Conservation (phyloP, 805 yeast species). For the Candida sithepensis region DNA sequence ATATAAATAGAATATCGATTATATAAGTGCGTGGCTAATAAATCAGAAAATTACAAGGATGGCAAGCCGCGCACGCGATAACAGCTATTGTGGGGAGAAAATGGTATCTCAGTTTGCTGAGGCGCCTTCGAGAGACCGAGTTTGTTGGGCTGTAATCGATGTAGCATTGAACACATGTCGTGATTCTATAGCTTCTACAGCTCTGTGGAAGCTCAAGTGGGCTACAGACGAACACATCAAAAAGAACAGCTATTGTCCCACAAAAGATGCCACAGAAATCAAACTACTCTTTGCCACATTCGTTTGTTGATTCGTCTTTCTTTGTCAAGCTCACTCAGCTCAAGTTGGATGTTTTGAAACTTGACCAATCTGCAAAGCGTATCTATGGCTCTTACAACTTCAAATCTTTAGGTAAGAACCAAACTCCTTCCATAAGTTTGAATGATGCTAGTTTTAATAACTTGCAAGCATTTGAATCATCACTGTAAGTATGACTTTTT, state of each 20-base stretch:
- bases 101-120: too few relatives aligned
- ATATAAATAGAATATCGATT: too few relatives aligned
- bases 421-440: slow-evolving; percentile 28
- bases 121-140: too few relatives aligned
- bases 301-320: slow-evolving; percentile 84
- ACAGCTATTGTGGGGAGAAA: too few relatives aligned
- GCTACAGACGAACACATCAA: background rate
- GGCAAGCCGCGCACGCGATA: too few relatives aligned
- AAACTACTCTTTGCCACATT: slow-evolving; percentile 50
- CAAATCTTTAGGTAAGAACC: slow-evolving; percentile 28
- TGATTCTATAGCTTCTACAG: too few relatives aligned
- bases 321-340: slow-evolving; percentile 69
- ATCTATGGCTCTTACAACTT: slow-evolving; percentile 40
- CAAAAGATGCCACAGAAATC: slow-evolving; percentile 7
- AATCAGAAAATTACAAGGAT: too few relatives aligned
- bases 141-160: too few relatives aligned
- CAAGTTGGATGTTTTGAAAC: slow-evolving; percentile 70
- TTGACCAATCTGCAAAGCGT: slow-evolving; percentile 45
- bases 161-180: too few relatives aligned
- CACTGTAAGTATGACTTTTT: slow-evolving; percentile 13
- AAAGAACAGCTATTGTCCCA: background rate
- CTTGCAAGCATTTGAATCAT: slow-evolving; percentile 5
- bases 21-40: too few relatives aligned
- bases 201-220: background rate
- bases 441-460: slow-evolving; percentile 32